Conservation (phyloP, 2,329 filamentous ascomycete genomes). For the Purpureocillium lavendulum region DNA sequence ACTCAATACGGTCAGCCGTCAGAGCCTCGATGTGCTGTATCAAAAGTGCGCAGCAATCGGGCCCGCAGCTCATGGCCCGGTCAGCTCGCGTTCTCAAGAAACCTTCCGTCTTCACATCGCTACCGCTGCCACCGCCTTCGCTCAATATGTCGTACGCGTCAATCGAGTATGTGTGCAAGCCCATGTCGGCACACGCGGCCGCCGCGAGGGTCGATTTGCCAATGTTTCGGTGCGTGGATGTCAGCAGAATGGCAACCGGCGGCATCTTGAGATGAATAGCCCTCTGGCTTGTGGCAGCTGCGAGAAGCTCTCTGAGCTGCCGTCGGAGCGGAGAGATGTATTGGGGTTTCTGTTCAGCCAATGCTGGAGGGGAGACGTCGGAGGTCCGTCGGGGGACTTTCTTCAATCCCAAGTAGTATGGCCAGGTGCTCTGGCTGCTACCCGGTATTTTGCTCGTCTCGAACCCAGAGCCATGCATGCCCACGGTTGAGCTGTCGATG, state of each 20-base stretch:
- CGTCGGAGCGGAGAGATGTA: conserved; percentile 55
- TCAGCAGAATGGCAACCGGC: conserved; percentile 77
- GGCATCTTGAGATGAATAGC: conserved; percentile 83
- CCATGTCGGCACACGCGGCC: conserved; percentile 77
- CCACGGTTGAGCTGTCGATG: conserved; percentile 78
- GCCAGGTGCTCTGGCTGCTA: conserved; percentile 70
- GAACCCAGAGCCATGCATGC: conserved; percentile 86
- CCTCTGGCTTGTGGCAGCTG: conserved; percentile 78
- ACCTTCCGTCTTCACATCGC: conserved; percentile 90
- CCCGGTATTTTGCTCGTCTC: conserved; percentile 75
- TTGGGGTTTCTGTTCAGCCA: conserved; percentile 36
- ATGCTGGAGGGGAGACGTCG: conserved; percentile 28
- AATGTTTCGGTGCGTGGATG: conserved; percentile 87
- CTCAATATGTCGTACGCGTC: conserved; percentile 91
- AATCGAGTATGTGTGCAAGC: conserved; percentile 79
- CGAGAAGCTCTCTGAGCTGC: conserved; percentile 74
- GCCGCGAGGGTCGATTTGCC: conserved; percentile 77
- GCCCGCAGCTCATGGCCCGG: conserved; percentile 78
- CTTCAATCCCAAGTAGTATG: conserved; percentile 78
- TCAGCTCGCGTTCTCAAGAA: conserved; percentile 83
- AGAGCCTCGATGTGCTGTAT: conserved; percentile 85
- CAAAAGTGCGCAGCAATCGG: conserved; percentile 75
- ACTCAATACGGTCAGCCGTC: conserved; percentile 82
- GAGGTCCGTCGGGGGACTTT: conserved; percentile 44
- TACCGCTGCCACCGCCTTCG: conserved; percentile 73